A percentile compares a stretch with the other conserved stretches of the same genome.
These are phyloP conservation scores for Bryoerythrophyllum caledonicum DNA, from an alignment of 225 moss, liverwort and hornwort genomes.

Conservation along the genomic window DNA sequence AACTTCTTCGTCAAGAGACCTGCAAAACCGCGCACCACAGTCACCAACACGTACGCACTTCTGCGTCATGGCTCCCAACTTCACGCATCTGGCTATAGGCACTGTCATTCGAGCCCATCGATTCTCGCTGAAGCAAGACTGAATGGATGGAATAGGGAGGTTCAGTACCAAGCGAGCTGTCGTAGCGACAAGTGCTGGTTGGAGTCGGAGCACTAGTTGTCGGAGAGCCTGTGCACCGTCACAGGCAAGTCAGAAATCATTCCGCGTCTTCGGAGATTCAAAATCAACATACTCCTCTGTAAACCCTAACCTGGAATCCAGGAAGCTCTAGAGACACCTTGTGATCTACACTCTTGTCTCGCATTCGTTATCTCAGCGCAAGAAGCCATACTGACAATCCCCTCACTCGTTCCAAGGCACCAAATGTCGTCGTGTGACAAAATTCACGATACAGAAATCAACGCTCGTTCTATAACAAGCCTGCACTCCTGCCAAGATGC, in stretches of 20 bases:
- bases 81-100: not conserved
- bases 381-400: too few relatives aligned
- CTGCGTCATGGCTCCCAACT: not conserved
- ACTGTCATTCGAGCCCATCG: not conserved
- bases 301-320: not conserved
- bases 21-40: too few relatives aligned
- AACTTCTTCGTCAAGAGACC: constrained; percentile 85
- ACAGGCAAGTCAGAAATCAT: not conserved
- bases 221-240: constrained; percentile 56
- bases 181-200: constrained; percentile 75
- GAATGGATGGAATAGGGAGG: not conserved
- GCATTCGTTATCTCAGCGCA: too few relatives aligned
- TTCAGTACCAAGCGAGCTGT: constrained; percentile 72
- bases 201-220: constrained; percentile 67
- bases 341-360: too few relatives aligned
- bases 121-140: not conserved
- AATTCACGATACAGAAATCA: too few relatives aligned
- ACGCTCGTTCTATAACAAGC: constrained; percentile 17
- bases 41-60: not conserved
- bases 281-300: not conserved
- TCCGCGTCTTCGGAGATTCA: not conserved
- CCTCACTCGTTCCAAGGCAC: not conserved
- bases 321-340: not conserved
- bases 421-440: too few relatives aligned
- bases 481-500: too few relatives aligned